These are phyloP conservation scores for Aureobasidium pullulans DNA, from an alignment of 2,329 filamentous ascomycete genomes.

Conservation along the genomic window DNA sequence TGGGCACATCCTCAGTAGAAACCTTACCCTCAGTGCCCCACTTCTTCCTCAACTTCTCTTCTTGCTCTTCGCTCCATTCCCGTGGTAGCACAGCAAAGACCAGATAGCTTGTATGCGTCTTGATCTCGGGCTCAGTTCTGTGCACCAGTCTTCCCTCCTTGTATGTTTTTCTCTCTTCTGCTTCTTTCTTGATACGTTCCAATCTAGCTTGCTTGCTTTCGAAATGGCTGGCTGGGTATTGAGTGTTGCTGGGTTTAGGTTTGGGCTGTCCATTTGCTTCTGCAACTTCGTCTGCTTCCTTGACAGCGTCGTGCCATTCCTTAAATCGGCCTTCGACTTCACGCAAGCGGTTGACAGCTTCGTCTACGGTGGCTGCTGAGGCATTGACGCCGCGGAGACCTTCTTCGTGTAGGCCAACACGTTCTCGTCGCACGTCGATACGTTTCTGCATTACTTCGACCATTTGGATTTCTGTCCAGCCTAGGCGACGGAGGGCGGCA, in stretches of 20 bases:
- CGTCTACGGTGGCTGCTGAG: constrained; percentile 65
- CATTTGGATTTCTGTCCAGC: constrained; percentile 91
- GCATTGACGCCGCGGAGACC: constrained; percentile 60
- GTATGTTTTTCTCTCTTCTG: constrained; percentile 50
- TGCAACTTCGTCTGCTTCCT: constrained; percentile 22
- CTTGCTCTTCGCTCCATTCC: constrained; percentile 77
- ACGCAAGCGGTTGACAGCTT: constrained; percentile 66
- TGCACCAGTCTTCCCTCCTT: constrained; percentile 72
- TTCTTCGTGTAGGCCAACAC: constrained; percentile 65
- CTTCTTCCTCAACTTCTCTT: constrained; percentile 52
- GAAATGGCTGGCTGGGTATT: constrained; percentile 16
- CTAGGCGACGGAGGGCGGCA: constrained; percentile 66
- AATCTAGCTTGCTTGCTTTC: constrained; percentile 22
- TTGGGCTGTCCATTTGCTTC: constrained; percentile 24
- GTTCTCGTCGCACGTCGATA: constrained; percentile 75
- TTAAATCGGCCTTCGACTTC: constrained; percentile 64
- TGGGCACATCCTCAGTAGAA: constrained; percentile 39
- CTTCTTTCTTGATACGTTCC: constrained; percentile 28
- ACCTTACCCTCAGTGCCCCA: constrained; percentile 43
- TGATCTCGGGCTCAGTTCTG: constrained; percentile 77
- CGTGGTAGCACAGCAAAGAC: constrained; percentile 86
- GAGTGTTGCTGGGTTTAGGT: constrained; percentile 23
- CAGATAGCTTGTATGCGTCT: constrained; percentile 95
- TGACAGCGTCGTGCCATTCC: constrained; percentile 50
- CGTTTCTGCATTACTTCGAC: constrained; percentile 76